Conservation (phyloP, 2,329 filamentous ascomycete genomes). For the Penicillium hordei region DNA sequence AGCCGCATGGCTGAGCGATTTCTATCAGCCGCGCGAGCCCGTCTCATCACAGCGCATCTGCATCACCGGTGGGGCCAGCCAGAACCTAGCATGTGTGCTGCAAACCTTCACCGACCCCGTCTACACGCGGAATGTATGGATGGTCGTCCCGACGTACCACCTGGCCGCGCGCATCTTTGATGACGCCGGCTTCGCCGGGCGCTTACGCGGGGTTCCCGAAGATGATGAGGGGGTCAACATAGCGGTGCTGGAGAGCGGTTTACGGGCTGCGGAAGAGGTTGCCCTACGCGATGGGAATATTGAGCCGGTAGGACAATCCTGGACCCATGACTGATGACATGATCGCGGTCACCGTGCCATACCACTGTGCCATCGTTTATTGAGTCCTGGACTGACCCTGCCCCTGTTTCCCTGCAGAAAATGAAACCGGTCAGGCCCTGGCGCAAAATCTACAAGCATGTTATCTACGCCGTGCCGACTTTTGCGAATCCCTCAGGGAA, state of each 20-base stretch:
- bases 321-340: neutral
- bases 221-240: conserved; percentile 76
- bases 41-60: conserved; percentile 64
- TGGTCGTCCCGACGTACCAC: conserved; percentile 79
- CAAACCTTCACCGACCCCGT: conserved; percentile 77
- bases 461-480: conserved; percentile 86
- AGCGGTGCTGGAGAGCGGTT: conserved; percentile 54
- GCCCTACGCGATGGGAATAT: conserved; percentile 41
- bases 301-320: conserved; percentile 42
- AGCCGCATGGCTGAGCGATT: conserved; percentile 66
- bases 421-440: conserved; percentile 60
- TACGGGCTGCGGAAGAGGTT: conserved; percentile 52
- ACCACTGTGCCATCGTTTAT: conserved; percentile 5
- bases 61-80: conserved; percentile 81
- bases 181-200: conserved; percentile 70
- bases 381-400: conserved; percentile 3
- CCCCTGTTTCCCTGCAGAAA: conserved; percentile 36
- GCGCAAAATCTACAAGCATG: conserved; percentile 78
- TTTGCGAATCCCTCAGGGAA: conserved; percentile 86
- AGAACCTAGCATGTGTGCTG: conserved; percentile 75
- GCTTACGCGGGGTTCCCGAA: conserved; percentile 70
- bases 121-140: conserved; percentile 74
- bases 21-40: conserved; percentile 54
- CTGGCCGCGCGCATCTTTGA: conserved; percentile 83
- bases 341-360: neutral